phyloP scores from a whole-genome alignment of 2,329 filamentous ascomycete genomes.

The Trichoderma brevicompactum region DNA sequence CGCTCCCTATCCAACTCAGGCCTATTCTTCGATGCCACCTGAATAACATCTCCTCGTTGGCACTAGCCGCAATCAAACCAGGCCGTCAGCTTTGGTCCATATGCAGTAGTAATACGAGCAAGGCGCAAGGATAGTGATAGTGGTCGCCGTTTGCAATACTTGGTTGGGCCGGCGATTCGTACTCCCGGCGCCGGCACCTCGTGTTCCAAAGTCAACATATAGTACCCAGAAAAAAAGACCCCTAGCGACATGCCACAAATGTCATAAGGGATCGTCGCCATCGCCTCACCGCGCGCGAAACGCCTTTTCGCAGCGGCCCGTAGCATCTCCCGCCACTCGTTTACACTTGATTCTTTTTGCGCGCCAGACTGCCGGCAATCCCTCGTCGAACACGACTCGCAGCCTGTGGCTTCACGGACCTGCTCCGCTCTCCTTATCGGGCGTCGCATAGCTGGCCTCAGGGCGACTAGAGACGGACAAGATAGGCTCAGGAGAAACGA shows the following conservation, averaged over 20 bases:
- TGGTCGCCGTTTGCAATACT: not conserved
- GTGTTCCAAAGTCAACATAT: constrained; percentile 18
- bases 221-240: constrained; percentile 13
- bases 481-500: constrained; percentile 20
- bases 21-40: not conserved
- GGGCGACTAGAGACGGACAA: not conserved
- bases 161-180: constrained; percentile 29
- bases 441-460: constrained; percentile 25
- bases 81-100: not conserved
- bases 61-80: constrained; percentile 12
- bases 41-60: constrained; percentile 21
- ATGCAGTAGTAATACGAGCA: constrained; percentile 23
- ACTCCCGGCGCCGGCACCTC: constrained; percentile 30
- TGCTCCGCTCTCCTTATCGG: constrained; percentile 11
- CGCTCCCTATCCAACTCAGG: constrained; percentile 8
- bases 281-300: constrained; percentile 29
- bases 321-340: constrained; percentile 30
- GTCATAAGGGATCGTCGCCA: constrained; percentile 29
- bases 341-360: constrained; percentile 25
- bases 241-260: constrained; percentile 28
- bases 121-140: not conserved
- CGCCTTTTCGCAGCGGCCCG: constrained; percentile 23
- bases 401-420: not conserved
- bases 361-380: not conserved
- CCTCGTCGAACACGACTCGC: not conserved